phyloP scores from a whole-genome alignment of 2,329 filamentous ascomycete genomes.

The Blastomyces silverae region DNA sequence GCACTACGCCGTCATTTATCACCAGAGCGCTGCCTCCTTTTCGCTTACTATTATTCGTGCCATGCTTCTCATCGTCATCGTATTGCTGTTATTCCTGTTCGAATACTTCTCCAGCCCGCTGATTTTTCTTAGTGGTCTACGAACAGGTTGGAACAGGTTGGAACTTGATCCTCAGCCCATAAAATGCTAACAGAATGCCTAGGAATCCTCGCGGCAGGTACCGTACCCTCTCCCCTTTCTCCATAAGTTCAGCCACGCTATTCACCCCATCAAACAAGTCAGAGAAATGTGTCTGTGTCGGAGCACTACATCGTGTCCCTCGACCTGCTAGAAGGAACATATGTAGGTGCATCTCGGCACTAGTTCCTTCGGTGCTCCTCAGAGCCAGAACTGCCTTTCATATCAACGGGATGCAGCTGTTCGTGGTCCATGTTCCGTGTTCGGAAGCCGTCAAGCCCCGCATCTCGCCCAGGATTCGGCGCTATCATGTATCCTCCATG shows the following conservation, averaged over 20 bases:
- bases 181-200: conserved; percentile 48
- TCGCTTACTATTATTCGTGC: not conserved
- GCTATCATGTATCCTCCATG: conserved; percentile 48
- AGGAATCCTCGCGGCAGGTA: conserved; percentile 40
- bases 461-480: conserved; percentile 47
- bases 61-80: not conserved
- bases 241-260: conserved; percentile 35
- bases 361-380: conserved; percentile 20
- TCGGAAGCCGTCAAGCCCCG: conserved; percentile 44
- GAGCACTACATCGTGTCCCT: conserved; percentile 42
- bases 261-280: conserved; percentile 51
- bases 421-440: conserved; percentile 41
- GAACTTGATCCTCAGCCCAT: conserved; percentile 51
- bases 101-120: conserved; percentile 22
- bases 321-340: conserved; percentile 40
- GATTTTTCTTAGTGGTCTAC: conserved; percentile 3
- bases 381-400: conserved; percentile 19
- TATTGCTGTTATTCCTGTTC: conserved; percentile 12
- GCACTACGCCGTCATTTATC: conserved; percentile 25
- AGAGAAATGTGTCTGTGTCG: conserved; percentile 46
- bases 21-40: not conserved
- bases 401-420: conserved; percentile 38
- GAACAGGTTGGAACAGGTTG: conserved; percentile 43
- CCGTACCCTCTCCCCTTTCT: conserved; percentile 45
- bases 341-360: conserved; percentile 8